Evolutionary conservation across 2,329 filamentous ascomycete genomes (phyloP).

Genomic region (Keithomyces neogunnii): DNA sequence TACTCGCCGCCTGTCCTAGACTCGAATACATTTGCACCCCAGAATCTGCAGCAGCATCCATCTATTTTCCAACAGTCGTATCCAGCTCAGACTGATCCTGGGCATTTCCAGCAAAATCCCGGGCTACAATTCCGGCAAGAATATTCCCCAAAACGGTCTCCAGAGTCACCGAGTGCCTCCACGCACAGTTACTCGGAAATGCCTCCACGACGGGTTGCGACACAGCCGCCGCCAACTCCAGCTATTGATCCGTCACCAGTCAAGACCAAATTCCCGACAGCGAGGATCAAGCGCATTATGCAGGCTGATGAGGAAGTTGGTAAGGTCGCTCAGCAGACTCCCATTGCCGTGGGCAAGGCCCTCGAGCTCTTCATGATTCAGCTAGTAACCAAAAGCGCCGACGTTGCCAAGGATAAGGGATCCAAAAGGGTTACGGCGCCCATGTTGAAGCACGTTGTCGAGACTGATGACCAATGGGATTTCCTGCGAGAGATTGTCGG

Average conservation of each 20-base stretch:
- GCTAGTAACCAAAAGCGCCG: slow-evolving; percentile 79
- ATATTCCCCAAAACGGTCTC: neutral
- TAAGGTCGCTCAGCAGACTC: slow-evolving; percentile 95
- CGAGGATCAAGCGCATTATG: slow-evolving; percentile 98
- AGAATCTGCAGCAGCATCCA: slow-evolving; percentile 10
- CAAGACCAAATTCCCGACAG: slow-evolving; percentile 92
- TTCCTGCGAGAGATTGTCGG: slow-evolving; percentile 86
- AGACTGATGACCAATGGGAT: slow-evolving; percentile 86
- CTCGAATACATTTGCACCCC: slow-evolving; percentile 8
- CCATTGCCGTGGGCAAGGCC: slow-evolving; percentile 90
- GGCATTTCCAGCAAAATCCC: slow-evolving; percentile 3
- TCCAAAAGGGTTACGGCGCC: slow-evolving; percentile 84
- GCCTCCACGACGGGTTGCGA: slow-evolving; percentile 23
- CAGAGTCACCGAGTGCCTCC: neutral
- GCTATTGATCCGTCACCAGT: slow-evolving; percentile 60
- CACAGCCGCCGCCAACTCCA: slow-evolving; percentile 23
- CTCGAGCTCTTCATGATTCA: slow-evolving; percentile 97
- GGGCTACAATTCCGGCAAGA: slow-evolving; percentile 2
- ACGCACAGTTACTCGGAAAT: slow-evolving; percentile 16
- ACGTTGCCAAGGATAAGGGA: slow-evolving; percentile 71
- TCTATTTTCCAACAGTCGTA: slow-evolving; percentile 10
- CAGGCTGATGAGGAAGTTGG: slow-evolving; percentile 98
- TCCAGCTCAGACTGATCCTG: neutral
- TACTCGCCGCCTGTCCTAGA: slow-evolving; percentile 13
- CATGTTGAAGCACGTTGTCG: slow-evolving; percentile 87